Evolutionary conservation across 345 rosid genomes (phyloP).

Genomic region (Eucalyptus fibrosa): DNA sequence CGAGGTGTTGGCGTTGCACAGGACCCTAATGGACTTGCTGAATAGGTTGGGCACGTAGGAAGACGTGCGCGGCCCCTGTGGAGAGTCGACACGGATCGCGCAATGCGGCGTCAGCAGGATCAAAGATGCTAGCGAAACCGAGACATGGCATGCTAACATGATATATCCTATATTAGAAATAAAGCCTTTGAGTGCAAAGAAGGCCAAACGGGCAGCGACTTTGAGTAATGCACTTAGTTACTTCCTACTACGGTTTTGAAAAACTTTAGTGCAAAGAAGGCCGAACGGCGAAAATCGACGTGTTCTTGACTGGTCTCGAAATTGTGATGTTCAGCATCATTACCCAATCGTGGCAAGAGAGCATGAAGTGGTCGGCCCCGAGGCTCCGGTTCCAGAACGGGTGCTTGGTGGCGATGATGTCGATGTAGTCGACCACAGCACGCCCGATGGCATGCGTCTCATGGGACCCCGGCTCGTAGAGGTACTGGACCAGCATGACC

Average conservation of each 20-base stretch:
- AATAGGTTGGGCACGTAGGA: constrained; percentile 44
- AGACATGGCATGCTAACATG: not conserved
- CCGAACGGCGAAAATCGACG: not conserved
- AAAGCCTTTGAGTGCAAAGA: not conserved
- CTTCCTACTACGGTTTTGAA: not conserved
- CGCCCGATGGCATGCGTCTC: constrained; percentile 29
- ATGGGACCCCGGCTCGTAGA: constrained; percentile 19
- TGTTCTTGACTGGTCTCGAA: not conserved
- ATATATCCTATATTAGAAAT: not conserved
- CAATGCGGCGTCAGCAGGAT: not conserved
- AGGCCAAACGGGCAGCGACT: not conserved
- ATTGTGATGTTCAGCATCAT: not conserved
- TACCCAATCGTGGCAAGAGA: constrained; percentile 85
- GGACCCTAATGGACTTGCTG: constrained; percentile 55
- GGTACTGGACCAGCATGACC: constrained; percentile 46
- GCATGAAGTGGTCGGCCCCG: constrained; percentile 79
- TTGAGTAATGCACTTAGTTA: not conserved
- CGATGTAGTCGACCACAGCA: constrained; percentile 34
- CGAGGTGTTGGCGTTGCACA: constrained; percentile 75
- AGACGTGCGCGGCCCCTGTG: constrained; percentile 56
- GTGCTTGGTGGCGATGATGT: constrained; percentile 25
- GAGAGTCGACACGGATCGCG: not conserved
- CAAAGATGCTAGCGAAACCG: not conserved
- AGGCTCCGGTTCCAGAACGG: constrained; percentile 69
- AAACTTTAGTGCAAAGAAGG: not conserved